Base-by-base conservation (phyloP, 805 yeast genomes). In the Myxozyma monticola region DNA sequence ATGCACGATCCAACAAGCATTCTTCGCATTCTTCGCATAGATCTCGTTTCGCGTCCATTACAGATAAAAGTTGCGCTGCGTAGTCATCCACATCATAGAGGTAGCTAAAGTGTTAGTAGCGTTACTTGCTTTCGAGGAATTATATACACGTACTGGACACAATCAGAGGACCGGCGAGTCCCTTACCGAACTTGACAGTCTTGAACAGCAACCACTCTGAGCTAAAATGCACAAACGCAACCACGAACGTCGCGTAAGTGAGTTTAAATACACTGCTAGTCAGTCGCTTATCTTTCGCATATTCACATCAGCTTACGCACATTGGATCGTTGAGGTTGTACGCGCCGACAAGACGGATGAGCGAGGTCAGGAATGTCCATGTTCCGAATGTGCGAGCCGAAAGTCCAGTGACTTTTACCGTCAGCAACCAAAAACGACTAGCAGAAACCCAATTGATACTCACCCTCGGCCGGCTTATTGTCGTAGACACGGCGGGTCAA, bases 371-470 rank as follows among this genome's bases (percentile, higher is more conserved):
- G 34, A 90, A 73, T 0, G 99, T 93, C 99, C 99, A 93, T 0
- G 99, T 93, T 29, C 99, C 99, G 68, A 93, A 93, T 0, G 99
- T 91, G 62, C 99, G 79, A n/a, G 96, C 96, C 60, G 93, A 81
- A 59, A 93, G 74, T 12, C 71, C 68, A 1, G 81, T 79, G 20
- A 68, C 72, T 58, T n/a, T 41, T 9, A 29, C 17, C 17, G 22
- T 21, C 9, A 36, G 33, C 20, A 15, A 8, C n/a, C 37, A 9
- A 30, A 2, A 14, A 14, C 4, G 18, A 21, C 3, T 9, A 9
- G 7, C 2, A 14, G 29, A 21, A 20, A 4, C 39, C 8, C 7
- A 31, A 25, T n/a, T 3, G 15, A 3, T 36, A 43, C 1, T 74
- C 68, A 22, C 83, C 84, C 65, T 85, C 78, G 5, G 65, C 58